Evolutionary conservation across 306 rosid genomes (phyloP), one percentile per base, ranked within the genome.

Genomic region (Sechiopsis laciniata): DNA sequence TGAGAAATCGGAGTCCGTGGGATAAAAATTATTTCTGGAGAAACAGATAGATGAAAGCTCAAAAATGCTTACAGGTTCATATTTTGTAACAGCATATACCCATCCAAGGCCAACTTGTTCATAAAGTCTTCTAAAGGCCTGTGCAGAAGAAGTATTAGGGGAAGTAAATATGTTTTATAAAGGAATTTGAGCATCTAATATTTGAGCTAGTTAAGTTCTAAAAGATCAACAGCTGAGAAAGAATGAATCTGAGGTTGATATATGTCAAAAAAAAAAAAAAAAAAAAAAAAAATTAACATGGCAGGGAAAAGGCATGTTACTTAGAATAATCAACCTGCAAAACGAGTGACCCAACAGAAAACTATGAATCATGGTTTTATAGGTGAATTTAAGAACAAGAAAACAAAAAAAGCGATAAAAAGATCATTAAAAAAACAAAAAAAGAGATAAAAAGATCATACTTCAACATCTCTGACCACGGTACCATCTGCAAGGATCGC

Each of bases 91-190:
- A 56, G 97, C 95, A 81, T 90, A 94, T 66, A 94, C 87, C 98
- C 92, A 94, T 76, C 97, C 98, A 48, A 94, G 98, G 72, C 88
- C 96, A 71, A 89, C 89, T 61, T 85, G 78, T 78, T 94, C 97
- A 73, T 94, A 94, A 53, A 91, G 81, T 81, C 82, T 89, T 80
- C 97, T 80, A 74, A 94, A 94, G 42, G 95, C 97, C 97, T 90
- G 88, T 90, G 88, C 77, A 78, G 53, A 72, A 56, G 68, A 57
- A 57, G 19, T 10, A 64, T 35, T 69, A 53, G 53, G 45, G 24
- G 37, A 11, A 66, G 54, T 40, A 63, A 37, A 63, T 10, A 37
- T 63, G 69, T 62, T 32, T 35, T 8, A 48, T 62, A 3, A 32
- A 29, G 48, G 50, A 35, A 35, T n/a, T 16, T 63, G 12, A 63